A percentile compares a stretch with the other conserved stretches of the same genome.
Conservation (phyloP, 768 basidiomycete species). For the Tricholoma hemisulphureum region DNA sequence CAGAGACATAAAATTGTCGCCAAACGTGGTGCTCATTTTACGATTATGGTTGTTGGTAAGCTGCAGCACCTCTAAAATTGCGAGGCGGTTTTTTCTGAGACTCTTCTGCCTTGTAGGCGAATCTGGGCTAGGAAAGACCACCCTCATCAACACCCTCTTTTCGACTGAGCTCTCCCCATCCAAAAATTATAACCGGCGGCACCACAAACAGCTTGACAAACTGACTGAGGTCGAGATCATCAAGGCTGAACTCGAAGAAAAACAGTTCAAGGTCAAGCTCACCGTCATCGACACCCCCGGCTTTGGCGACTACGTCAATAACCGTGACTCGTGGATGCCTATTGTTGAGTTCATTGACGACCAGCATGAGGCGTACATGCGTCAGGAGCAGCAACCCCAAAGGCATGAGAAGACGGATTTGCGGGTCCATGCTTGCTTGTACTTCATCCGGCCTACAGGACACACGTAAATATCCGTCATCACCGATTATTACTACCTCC, state of each 20-base stretch:
- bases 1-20: slow-evolving; percentile 99
- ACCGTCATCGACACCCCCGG: slow-evolving; percentile 99
- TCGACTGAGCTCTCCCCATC: slow-evolving; percentile 91
- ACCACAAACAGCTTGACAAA: slow-evolving; percentile 97
- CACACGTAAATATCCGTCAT: slow-evolving; percentile 78
- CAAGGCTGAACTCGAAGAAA: slow-evolving; percentile 99
- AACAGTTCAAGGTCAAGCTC: slow-evolving; percentile 98
- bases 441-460: slow-evolving; percentile 94
- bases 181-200: slow-evolving; percentile 87
- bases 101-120: slow-evolving; percentile 57
- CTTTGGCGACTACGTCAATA: slow-evolving; percentile 99
- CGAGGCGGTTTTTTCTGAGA: slow-evolving; percentile 3
- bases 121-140: slow-evolving; percentile 96
- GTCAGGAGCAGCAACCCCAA: slow-evolving; percentile 99
- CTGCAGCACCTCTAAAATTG: slow-evolving; percentile 3
- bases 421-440: slow-evolving; percentile 93
- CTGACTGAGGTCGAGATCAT: slow-evolving; percentile 98
- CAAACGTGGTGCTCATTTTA: slow-evolving; percentile 96
- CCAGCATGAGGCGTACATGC: slow-evolving; percentile 94
- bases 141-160: slow-evolving; percentile 98
- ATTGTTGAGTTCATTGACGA: slow-evolving; percentile 99
- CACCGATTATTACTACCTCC: not conserved
- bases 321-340: slow-evolving; percentile 97
- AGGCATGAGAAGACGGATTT: slow-evolving; percentile 92
- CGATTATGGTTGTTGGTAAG: slow-evolving; percentile 98